Evolutionary conservation across 1,139 yeast species (phyloP), one percentile per base, ranked within the genome.

Genomic region (Entelexis sorbosivorans): DNA sequence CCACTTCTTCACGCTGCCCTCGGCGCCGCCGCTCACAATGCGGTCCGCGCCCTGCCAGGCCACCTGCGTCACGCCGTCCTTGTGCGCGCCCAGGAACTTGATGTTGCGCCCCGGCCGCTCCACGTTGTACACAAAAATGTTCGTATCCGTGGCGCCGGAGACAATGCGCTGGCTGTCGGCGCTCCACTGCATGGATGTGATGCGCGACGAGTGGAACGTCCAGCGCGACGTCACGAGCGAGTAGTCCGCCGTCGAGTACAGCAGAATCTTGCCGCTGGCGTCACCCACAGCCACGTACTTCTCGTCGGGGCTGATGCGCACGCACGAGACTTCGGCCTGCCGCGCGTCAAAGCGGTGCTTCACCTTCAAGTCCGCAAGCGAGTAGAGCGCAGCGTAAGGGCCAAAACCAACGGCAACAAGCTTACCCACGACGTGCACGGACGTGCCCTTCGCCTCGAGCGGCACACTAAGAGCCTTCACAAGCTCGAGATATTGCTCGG

Each of bases 191-290:
- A 93, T 83, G 36, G 82, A 78, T 52, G 78, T 79, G 54, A 91
- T 82, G 53, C 77, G 79, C 52, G 95, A 81, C 3, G 89, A 83
- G 65, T 93, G 96, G 79, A 85, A 89, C 0, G 95, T 82, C 99
- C 99, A 91, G 64, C 97, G 78, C 0, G 93, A 79, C 1, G 97
- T 88, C 44, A 83, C 77, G 8, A 85, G 72, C 8, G 75, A 62
- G 39, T 73, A 77, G 46, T 79, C 79, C 1, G 68, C 66, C 17
- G 77, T 65, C 55, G 79, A 75, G 67, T 79, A 87, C 31, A 87
- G 72, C 14, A 81, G 69, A 59, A 87, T 85, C 65, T 91, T 91
- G 38, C 98, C 98, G 45, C 83, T 72, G 4, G 76, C 73, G 63
- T 89, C 97, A 48, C 96, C 96, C 24, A 82, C 86, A 0, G 97